Conservation (phyloP, 1,284 basidiomycete genomes). For the Phaffia rhodozyma region DNA sequence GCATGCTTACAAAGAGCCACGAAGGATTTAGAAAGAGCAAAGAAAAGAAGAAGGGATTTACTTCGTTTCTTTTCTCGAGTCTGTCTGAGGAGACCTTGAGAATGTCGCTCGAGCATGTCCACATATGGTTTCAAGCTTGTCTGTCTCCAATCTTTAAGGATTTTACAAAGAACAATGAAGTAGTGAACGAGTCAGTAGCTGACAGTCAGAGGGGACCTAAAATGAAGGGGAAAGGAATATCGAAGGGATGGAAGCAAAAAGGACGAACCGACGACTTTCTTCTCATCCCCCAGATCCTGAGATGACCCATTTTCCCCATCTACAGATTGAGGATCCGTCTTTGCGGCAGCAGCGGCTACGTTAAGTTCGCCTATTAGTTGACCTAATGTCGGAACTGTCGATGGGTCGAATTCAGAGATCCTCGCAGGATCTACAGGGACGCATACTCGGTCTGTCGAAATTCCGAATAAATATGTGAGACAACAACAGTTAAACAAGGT, state of each 20-base stretch:
- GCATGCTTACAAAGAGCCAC: too few relatives aligned
- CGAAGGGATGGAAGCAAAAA: neutral
- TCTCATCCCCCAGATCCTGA: neutral
- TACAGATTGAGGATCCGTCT: neutral
- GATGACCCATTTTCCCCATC: neutral
- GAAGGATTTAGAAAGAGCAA: neutral
- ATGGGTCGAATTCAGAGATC: slow-evolving; percentile 79
- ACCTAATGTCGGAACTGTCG: slow-evolving; percentile 69
- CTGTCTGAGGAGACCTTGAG: slow-evolving; percentile 38
- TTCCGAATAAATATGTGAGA: neutral
- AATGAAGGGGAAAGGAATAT: neutral
- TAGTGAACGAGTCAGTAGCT: neutral
- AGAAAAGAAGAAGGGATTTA: neutral
- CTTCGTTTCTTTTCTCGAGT: slow-evolving; percentile 24
- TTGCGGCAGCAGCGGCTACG: slow-evolving; percentile 3
- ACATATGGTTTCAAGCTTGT: slow-evolving; percentile 71
- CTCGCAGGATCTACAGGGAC: slow-evolving; percentile 72
- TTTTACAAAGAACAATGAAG: neutral
- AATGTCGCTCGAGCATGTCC: slow-evolving; percentile 73
- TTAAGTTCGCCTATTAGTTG: slow-evolving; percentile 68
- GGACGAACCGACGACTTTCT: neutral
- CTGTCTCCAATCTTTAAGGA: slow-evolving; percentile 36
- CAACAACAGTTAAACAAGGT: neutral
- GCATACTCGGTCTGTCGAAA: slow-evolving; percentile 64
- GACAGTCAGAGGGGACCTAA: neutral